Base-by-base conservation (phyloP, 2,329 filamentous ascomycete species). In the Microascus cirrosus region DNA sequence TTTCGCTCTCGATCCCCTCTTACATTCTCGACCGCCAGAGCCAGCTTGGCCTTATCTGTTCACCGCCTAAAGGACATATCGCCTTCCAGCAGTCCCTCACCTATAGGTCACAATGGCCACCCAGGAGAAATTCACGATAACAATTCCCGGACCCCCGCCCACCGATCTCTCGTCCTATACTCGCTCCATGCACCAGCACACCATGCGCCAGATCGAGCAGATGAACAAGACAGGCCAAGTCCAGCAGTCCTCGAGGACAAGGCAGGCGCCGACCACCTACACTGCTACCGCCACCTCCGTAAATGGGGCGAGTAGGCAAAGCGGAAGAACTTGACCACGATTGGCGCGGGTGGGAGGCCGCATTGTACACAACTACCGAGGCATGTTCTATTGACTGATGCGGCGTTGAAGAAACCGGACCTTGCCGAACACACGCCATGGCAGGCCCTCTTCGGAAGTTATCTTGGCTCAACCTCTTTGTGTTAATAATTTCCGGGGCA, bases 181-280 rank as follows among this genome's bases (percentile, higher is more conserved):
- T 15, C 77, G 77, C 60, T 80, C 75, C 59, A 86, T 87, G 79
- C 81, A 83, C 65, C 75, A 79, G 58, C 82, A 86, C 71, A 86
- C 83, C 61, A 84, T 83, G 73, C 74, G 77, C 58, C 83, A 85
- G 67, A 84, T 87, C 80, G 81, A 86, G 61, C 74, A 74, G 8
- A 75, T 76, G n/a, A 73, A 74, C 13, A 58, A 53, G n/a, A n/a
- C 15, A 15, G 32, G 6, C 53, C 32, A 36, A 8, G 15, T 18
- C 32, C 53, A 39, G 22, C 13, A 42, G 35, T 10, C 50, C 56
- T 12, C 22, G 12, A 12, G 34, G 20, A 15, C 56, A 45, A 15
- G 24, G 28, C 39, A 54, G 24, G 3, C n/a, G 7, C 10, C 42
- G 18, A 25, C 45, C 3, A 8, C 45, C 10, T 22, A 50, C 10